These are phyloP conservation scores for Candida nemodendra DNA, from an alignment of 805 yeast species.

Conservation along the genomic window DNA sequence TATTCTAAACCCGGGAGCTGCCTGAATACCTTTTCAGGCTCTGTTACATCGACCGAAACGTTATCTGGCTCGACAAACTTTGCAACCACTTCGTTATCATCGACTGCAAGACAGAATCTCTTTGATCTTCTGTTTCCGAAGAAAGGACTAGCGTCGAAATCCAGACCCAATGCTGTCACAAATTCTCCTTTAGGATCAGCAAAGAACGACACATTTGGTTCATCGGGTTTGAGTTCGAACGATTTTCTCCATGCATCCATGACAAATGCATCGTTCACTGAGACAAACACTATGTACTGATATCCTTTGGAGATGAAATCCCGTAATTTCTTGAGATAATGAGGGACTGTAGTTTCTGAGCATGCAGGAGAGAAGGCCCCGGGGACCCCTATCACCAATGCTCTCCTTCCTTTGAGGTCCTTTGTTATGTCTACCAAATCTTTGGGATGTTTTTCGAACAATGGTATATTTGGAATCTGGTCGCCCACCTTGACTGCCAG, in stretches of 20 bases:
- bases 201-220: constrained; percentile 40
- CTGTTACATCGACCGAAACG: constrained; percentile 60
- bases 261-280: constrained; percentile 88
- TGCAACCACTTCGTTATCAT: constrained; percentile 67
- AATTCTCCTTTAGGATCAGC: constrained; percentile 83
- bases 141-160: constrained; percentile 71
- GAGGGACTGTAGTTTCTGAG: constrained; percentile 70
- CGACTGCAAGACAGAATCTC: constrained; percentile 74
- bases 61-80: constrained; percentile 80
- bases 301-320: constrained; percentile 67
- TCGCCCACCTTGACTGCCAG: constrained; percentile 24
- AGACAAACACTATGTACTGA: constrained; percentile 57
- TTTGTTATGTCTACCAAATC: constrained; percentile 22
- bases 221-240: constrained; percentile 28
- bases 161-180: constrained; percentile 58
- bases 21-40: constrained; percentile 44
- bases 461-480: constrained; percentile 18
- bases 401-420: constrained; percentile 32
- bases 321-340: constrained; percentile 52
- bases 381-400: constrained; percentile 58
- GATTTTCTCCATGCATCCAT: constrained; percentile 73
- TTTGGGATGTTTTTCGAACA: constrained; percentile 24
- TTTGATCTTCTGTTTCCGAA: constrained; percentile 76
- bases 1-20: constrained; percentile 26
- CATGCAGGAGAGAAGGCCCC: constrained; percentile 86